Conservation (phyloP, 768 basidiomycete genomes). For the Psilocybe subaeruginosa region DNA sequence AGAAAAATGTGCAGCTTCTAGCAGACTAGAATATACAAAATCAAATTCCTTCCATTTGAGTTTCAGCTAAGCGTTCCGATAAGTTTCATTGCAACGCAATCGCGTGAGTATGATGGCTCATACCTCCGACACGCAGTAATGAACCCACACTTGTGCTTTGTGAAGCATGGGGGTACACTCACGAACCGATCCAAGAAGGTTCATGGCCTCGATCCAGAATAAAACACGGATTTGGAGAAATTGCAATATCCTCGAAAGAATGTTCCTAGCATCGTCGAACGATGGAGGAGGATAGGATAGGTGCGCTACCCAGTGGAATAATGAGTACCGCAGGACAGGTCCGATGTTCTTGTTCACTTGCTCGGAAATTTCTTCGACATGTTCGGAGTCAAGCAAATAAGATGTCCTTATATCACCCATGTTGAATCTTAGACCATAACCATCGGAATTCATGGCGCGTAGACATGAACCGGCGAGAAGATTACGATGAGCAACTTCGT, state of each 20-base stretch:
- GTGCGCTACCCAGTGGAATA: conserved; percentile 9
- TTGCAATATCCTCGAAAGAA: conserved; percentile 2
- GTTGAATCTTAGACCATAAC: conserved; percentile 16
- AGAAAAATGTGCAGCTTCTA: too few species aligned
- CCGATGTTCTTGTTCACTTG: conserved; percentile 11
- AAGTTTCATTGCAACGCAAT: neutral
- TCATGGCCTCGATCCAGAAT: conserved; percentile 32
- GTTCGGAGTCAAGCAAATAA: conserved; percentile 5
- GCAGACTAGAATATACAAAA: too few species aligned
- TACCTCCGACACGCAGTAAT: too few species aligned
- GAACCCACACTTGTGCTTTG: conserved; percentile 4
- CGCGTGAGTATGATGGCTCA: too few species aligned
- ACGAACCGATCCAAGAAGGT: conserved; percentile 16
- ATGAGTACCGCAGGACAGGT: conserved; percentile 8
- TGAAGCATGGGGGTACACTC: conserved; percentile 21
- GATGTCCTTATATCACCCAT: conserved; percentile 20
- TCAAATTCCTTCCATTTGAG: too few species aligned
- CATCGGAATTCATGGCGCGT: conserved; percentile 13
- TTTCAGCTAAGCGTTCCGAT: too few species aligned
- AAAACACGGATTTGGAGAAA: conserved; percentile 21
- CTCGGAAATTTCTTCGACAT: neutral
- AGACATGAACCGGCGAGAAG: conserved; percentile 21
- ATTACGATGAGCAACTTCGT: neutral
- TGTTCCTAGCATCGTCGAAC: neutral
- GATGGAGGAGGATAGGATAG: neutral